These are phyloP conservation scores for Shiraia sp. DNA, from an alignment of 2,329 filamentous ascomycete species.

Conservation along the genomic window DNA sequence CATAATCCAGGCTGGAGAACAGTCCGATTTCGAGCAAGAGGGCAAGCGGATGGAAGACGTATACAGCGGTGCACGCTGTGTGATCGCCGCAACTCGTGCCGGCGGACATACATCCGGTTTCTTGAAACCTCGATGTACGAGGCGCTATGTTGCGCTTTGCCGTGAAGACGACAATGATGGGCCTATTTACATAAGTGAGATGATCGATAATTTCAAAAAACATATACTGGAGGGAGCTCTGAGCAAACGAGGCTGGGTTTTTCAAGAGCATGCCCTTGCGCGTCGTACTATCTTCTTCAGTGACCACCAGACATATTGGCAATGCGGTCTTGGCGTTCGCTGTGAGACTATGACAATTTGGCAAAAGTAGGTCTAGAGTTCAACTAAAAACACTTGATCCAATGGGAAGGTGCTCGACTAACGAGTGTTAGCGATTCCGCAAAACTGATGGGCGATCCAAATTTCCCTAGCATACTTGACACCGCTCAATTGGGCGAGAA, in stretches of 20 bases:
- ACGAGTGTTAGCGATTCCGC: too few relatives aligned
- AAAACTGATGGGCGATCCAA: too few relatives aligned
- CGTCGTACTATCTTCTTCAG: slow-evolving; percentile 31
- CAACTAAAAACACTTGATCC: slow-evolving; percentile 5
- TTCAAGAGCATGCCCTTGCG: slow-evolving; percentile 32
- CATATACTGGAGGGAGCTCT: slow-evolving; percentile 22
- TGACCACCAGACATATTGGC: slow-evolving; percentile 29
- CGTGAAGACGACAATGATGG: background rate
- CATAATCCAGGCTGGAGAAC: slow-evolving; percentile 23
- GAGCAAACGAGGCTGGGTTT: slow-evolving; percentile 29
- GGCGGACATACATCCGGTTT: slow-evolving; percentile 14
- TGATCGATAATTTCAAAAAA: slow-evolving; percentile 25
- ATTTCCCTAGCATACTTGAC: too few relatives aligned
- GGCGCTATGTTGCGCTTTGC: slow-evolving; percentile 2
- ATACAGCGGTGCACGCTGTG: slow-evolving; percentile 27
- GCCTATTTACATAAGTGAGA: slow-evolving; percentile 17
- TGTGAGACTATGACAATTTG: slow-evolving; percentile 22
- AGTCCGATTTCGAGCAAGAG: slow-evolving; percentile 25
- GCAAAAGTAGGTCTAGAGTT: slow-evolving; percentile 17
- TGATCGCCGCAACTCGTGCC: slow-evolving; percentile 23
- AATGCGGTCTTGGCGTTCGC: slow-evolving; percentile 24
- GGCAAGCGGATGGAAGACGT: slow-evolving; percentile 26
- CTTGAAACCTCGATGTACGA: slow-evolving; percentile 4
- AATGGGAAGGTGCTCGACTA: too few relatives aligned
- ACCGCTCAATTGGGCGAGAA: too few relatives aligned